These are phyloP conservation scores for Penicillium sp. DNA, from an alignment of 2,329 filamentous ascomycete genomes.

Conservation along the genomic window DNA sequence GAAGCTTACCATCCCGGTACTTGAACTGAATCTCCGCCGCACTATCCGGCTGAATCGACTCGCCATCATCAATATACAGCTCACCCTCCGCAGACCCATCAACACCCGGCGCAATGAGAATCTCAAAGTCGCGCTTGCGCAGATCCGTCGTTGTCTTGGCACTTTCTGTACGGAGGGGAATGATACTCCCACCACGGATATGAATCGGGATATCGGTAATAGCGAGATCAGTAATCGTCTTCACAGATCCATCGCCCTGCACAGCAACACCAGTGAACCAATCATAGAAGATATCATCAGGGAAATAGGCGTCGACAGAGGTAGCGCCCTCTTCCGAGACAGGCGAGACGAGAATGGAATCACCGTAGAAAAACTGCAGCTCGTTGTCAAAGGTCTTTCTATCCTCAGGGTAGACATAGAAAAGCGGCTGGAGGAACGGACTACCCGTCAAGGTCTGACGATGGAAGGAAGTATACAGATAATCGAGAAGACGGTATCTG, in stretches of 20 bases:
- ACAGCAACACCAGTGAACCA: constrained; percentile 54
- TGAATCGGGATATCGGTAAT: constrained; percentile 61
- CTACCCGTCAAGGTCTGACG: constrained; percentile 60
- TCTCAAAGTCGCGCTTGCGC: constrained; percentile 64
- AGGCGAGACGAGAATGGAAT: constrained; percentile 57
- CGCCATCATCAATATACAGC: constrained; percentile 77
- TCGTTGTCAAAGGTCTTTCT: constrained; percentile 53
- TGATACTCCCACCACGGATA: constrained; percentile 60
- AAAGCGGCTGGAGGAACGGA: constrained; percentile 68
- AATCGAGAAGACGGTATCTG: constrained; percentile 75
- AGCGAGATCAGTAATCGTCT: constrained; percentile 48
- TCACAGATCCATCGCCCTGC: constrained; percentile 45
- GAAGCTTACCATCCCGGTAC: constrained; percentile 53
- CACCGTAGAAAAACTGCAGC: constrained; percentile 61
- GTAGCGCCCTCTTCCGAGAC: constrained; percentile 55
- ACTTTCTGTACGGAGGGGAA: constrained; percentile 56
- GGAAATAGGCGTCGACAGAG: constrained; percentile 56
- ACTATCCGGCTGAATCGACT: constrained; percentile 58
- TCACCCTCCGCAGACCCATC: constrained; percentile 65
- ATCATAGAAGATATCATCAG: constrained; percentile 61
- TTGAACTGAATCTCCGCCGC: constrained; percentile 61
- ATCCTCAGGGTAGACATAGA: constrained; percentile 67
- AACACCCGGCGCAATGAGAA: constrained; percentile 65
- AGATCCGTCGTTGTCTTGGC: constrained; percentile 63
- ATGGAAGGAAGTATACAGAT: constrained; percentile 72